These are phyloP conservation scores for Trametes elegans DNA, from an alignment of 768 basidiomycete species.

Conservation along the genomic window DNA sequence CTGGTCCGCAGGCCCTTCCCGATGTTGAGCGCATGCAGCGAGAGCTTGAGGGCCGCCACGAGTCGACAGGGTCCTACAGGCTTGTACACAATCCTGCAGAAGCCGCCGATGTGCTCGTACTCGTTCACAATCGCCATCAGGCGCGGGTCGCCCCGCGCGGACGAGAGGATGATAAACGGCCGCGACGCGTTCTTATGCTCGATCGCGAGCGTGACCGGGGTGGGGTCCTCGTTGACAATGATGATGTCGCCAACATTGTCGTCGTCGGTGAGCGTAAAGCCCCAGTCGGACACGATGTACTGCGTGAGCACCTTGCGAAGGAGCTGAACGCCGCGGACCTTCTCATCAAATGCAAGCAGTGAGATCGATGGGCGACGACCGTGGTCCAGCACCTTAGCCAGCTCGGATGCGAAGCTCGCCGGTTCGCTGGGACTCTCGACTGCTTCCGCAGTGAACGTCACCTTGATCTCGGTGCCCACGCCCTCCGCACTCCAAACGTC, in stretches of 20 bases:
- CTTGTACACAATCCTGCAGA: conserved; percentile 87
- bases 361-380: conserved; percentile 52
- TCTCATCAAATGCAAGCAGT: conserved; percentile 67
- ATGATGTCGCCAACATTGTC: conserved; percentile 64
- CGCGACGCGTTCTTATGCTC: conserved; percentile 52
- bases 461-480: conserved; percentile 87
- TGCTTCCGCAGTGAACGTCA: conserved; percentile 74
- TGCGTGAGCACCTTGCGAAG: conserved; percentile 57
- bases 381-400: conserved; percentile 26
- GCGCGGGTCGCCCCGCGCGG: conserved; percentile 62
- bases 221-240: conserved; percentile 77
- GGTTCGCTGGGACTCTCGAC: conserved; percentile 37
- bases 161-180: conserved; percentile 75
- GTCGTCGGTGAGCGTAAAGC: conserved; percentile 48
- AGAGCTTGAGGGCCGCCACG: conserved; percentile 60
- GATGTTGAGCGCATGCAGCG: conserved; percentile 55
- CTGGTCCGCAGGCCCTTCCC: conserved; percentile 33
- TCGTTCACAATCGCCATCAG: conserved; percentile 63
- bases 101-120: conserved; percentile 79
- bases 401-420: conserved; percentile 22
- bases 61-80: conserved; percentile 83
- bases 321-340: conserved; percentile 65
- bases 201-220: conserved; percentile 54
- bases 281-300: conserved; percentile 80
- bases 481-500: conserved; percentile 94